Conservation (phyloP, 805 yeast genomes). For the Pichia gijzeniarum region DNA sequence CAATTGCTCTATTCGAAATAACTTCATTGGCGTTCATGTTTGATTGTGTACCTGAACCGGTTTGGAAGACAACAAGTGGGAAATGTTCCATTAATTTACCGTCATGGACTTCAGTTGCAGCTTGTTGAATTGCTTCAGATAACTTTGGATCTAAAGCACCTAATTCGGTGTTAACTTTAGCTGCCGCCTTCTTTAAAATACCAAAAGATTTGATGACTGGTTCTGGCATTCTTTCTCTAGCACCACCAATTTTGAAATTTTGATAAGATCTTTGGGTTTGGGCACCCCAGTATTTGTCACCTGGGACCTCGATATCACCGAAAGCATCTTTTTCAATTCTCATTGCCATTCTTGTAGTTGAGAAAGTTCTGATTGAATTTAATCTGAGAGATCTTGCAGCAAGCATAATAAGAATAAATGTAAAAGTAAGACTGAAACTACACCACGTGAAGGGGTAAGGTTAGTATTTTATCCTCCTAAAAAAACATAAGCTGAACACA, state of each 20-base stretch:
- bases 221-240: constrained; percentile 82
- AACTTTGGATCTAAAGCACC: constrained; percentile 82
- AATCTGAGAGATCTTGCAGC: constrained; percentile 20
- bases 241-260: constrained; percentile 95
- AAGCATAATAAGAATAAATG: constrained; percentile 15
- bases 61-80: constrained; percentile 98
- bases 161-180: constrained; percentile 75
- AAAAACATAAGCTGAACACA: no score
- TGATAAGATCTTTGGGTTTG: constrained; percentile 91
- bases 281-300: constrained; percentile 93
- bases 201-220: constrained; percentile 93
- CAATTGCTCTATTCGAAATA: constrained; percentile 96
- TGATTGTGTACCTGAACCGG: constrained; percentile 98
- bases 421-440: background rate
- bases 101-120: constrained; percentile 90
- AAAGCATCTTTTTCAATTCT: constrained; percentile 93
- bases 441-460: background rate
- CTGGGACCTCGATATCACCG: constrained; percentile 83
- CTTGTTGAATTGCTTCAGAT: constrained; percentile 79
- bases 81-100: constrained; percentile 92
- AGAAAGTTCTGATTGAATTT: constrained; percentile 25
- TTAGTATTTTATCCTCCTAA: background rate
- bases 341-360: constrained; percentile 25
- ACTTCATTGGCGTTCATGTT: constrained; percentile 99
- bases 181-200: constrained; percentile 88